phyloP scores from a whole-genome alignment of 768 basidiomycete genomes.

The Podaxis pistillaris region DNA sequence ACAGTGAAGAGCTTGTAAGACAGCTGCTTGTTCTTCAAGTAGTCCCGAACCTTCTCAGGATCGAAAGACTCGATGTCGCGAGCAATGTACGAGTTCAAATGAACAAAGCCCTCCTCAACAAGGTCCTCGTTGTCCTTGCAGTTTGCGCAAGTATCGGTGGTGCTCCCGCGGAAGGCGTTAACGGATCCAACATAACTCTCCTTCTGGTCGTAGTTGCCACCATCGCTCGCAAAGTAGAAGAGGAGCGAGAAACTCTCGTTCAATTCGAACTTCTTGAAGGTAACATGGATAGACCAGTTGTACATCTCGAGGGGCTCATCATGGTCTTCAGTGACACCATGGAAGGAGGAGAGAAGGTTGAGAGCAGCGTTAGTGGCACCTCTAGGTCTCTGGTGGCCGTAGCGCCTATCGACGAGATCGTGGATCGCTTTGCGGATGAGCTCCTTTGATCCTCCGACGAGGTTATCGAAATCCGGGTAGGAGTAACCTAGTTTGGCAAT shows the following conservation, averaged over 20 bases:
- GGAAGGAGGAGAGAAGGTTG: conserved; percentile 6
- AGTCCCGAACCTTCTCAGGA: conserved; percentile 17
- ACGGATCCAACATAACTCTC: conserved; percentile 25
- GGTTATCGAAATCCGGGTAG: conserved; percentile 43
- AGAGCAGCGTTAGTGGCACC: conserved; percentile 3
- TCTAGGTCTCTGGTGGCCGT: conserved; percentile 16
- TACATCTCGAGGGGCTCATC: conserved; percentile 14
- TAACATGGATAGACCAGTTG: conserved; percentile 45
- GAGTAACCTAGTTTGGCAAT: conserved; percentile 34
- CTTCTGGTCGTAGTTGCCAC: conserved; percentile 26
- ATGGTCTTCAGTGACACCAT: conserved; percentile 1
- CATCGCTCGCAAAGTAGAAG: conserved; percentile 46
- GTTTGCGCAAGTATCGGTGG: conserved; percentile 40
- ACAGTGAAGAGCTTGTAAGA: conserved; percentile 1
- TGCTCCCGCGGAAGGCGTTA: conserved; percentile 28
- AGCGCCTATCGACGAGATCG: conserved; percentile 29
- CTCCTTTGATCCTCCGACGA: conserved; percentile 22
- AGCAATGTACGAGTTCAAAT: conserved; percentile 31
- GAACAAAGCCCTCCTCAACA: conserved; percentile 38
- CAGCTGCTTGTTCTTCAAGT: not conserved
- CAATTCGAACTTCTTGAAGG: conserved; percentile 41
- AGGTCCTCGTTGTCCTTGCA: conserved; percentile 29
- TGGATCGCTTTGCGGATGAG: conserved; percentile 26
- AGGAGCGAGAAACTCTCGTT: conserved; percentile 41
- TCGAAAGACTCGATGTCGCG: conserved; percentile 20